Conservation (phyloP, 2,329 filamentous ascomycete genomes). For the Neospermospora avenae region DNA sequence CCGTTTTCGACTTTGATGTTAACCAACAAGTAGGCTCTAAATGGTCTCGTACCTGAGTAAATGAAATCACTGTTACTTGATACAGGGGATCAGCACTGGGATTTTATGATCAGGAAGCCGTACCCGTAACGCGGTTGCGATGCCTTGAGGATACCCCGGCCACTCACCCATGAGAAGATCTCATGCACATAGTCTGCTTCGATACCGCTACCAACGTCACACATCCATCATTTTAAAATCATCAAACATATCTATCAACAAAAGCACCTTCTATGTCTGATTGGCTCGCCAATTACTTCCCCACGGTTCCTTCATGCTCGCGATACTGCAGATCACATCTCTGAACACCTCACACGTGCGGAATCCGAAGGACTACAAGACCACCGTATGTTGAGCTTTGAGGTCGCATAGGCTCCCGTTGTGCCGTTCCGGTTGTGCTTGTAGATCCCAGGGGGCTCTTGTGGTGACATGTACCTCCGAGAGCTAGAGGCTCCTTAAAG, state of each 20-base stretch:
- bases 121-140: neutral
- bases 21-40: neutral
- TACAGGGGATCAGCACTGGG: too few species aligned
- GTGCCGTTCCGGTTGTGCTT: neutral
- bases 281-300: neutral
- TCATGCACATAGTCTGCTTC: neutral
- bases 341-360: neutral
- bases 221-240: neutral
- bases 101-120: neutral
- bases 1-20: neutral
- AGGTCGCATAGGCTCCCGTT: neutral
- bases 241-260: neutral
- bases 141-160: neutral
- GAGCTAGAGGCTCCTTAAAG: too few species aligned
- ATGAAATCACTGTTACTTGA: neutral
- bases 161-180: neutral
- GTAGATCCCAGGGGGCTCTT: neutral
- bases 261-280: neutral
- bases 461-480: neutral
- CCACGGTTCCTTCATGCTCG: neutral
- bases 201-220: neutral
- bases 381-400: neutral
- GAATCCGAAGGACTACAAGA: neutral
- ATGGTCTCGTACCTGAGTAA: neutral
- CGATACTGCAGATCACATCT: neutral